A percentile compares a stretch with the other conserved stretches of the same genome.
Conservation (phyloP, 257 asterid species). For the Nicotiana knightiana region DNA sequence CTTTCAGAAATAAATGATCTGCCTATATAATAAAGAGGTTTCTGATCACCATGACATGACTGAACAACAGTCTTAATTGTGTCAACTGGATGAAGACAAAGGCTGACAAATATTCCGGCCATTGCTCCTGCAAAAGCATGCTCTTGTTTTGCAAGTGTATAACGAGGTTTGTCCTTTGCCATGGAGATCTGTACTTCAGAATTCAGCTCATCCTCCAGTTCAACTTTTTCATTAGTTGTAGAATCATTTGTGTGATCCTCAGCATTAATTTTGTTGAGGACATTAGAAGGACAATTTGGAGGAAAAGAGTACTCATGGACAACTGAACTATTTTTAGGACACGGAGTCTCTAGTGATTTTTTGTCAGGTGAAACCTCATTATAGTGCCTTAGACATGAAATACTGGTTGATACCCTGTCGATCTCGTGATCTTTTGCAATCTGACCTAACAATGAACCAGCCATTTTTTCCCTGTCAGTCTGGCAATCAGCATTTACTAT, state of each 20-base stretch:
- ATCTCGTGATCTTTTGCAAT: constrained; percentile 16
- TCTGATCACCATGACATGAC: constrained; percentile 59
- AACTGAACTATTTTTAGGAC: constrained; percentile 19
- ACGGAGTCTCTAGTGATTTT: constrained; percentile 18
- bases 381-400: constrained; percentile 19
- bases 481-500: constrained; percentile 23
- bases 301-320: constrained; percentile 18
- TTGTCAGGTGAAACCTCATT: constrained; percentile 13
- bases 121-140: constrained; percentile 98
- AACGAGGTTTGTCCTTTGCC: constrained; percentile 31
- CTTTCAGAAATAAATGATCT: constrained; percentile 75
- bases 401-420: constrained; percentile 18
- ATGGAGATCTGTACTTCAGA: constrained; percentile 26
- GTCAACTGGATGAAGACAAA: constrained; percentile 87
- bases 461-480: constrained; percentile 17
- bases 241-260: constrained; percentile 9
- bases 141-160: constrained; percentile 56
- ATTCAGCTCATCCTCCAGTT: constrained; percentile 15
- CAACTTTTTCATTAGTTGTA: background rate
- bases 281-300: constrained; percentile 19
- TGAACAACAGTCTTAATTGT: constrained; percentile 90
- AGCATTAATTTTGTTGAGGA: constrained; percentile 16
- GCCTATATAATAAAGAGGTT: constrained; percentile 51
- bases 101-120: constrained; percentile 91
- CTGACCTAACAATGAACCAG: constrained; percentile 16